Conservation (phyloP, 1,284 basidiomycete species). For the Takashimella tepidaria region DNA sequence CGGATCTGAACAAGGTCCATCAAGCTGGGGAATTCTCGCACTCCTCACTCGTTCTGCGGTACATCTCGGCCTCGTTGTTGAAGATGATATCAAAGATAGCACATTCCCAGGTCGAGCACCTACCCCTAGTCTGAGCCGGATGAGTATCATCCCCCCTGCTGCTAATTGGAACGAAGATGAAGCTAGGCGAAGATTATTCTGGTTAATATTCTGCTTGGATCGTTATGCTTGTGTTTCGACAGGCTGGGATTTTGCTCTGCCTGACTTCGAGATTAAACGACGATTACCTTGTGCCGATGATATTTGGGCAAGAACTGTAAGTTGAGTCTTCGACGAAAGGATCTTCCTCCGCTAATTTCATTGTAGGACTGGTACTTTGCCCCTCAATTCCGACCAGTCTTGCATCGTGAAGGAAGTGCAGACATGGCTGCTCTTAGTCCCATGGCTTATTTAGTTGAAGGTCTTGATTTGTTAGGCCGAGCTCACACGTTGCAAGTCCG, state of each 20-base stretch:
- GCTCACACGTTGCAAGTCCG: slow-evolving; percentile 41
- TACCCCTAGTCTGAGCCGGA: slow-evolving; percentile 32
- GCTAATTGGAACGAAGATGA: slow-evolving; percentile 46
- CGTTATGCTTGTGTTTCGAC: slow-evolving; percentile 46
- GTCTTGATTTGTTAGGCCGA: slow-evolving; percentile 43
- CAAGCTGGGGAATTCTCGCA: slow-evolving; percentile 45
- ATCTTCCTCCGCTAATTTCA: no score
- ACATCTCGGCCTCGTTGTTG: slow-evolving; percentile 40
- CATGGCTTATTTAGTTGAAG: slow-evolving; percentile 44
- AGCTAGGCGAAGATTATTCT: slow-evolving; percentile 41
- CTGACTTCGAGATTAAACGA: slow-evolving; percentile 41
- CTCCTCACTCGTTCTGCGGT: slow-evolving; percentile 45
- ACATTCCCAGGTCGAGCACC: slow-evolving; percentile 17
- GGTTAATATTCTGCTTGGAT: slow-evolving; percentile 47
- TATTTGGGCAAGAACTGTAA: slow-evolving; percentile 37
- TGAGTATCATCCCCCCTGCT: slow-evolving; percentile 42
- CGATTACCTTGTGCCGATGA: slow-evolving; percentile 42
- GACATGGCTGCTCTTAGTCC: slow-evolving; percentile 30
- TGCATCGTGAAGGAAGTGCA: slow-evolving; percentile 25
- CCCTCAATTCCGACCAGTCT: slow-evolving; percentile 36
- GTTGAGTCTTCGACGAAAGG: slow-evolving; percentile 10
- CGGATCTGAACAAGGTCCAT: slow-evolving; percentile 45
- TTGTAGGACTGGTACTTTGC: slow-evolving; percentile 39
- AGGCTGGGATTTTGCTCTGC: slow-evolving; percentile 47
- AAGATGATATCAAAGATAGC: slow-evolving; percentile 26